Conservation (phyloP, 495 filamentous ascomycete genomes). For the Neurospora sp. region DNA sequence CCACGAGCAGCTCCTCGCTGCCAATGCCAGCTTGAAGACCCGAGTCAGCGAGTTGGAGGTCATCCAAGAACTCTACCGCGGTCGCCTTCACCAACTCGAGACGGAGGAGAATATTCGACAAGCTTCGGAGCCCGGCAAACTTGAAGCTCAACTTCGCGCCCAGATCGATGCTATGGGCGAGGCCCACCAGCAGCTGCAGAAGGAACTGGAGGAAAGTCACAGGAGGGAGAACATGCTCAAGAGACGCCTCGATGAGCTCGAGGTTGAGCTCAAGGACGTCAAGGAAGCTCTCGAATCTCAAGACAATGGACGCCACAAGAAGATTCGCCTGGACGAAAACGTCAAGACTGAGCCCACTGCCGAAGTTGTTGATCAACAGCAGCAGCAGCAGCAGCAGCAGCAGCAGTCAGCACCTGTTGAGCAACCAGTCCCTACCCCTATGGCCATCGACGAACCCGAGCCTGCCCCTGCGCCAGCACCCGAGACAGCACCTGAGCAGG, state of each 20-base stretch:
- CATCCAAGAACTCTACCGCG: slow-evolving; percentile 87
- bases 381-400: background rate
- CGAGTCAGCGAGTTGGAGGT: slow-evolving; percentile 89
- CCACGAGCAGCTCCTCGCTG: slow-evolving; percentile 65
- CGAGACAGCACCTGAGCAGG: background rate
- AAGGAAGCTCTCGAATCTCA: slow-evolving; percentile 26
- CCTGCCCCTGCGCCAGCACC: background rate
- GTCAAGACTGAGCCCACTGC: slow-evolving; percentile 12
- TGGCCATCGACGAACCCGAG: background rate
- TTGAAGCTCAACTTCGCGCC: slow-evolving; percentile 27
- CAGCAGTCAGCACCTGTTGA: background rate
- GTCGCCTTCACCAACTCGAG: slow-evolving; percentile 80
- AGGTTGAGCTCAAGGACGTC: slow-evolving; percentile 41
- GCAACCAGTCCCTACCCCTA: background rate
- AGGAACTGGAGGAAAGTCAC: slow-evolving; percentile 63
- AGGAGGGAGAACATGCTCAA: slow-evolving; percentile 75
- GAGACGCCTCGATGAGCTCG: slow-evolving; percentile 67
- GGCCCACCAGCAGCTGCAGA: slow-evolving; percentile 34
- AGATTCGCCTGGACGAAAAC: slow-evolving; percentile 23
- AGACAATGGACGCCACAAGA: slow-evolving; percentile 29
- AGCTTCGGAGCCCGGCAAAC: slow-evolving; percentile 48
- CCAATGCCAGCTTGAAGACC: slow-evolving; percentile 76
- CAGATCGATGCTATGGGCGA: slow-evolving; percentile 36
- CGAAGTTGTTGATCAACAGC: background rate
- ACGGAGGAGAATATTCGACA: slow-evolving; percentile 51